Base-by-base conservation (phyloP, 2,329 filamentous ascomycete species). In the Pestalotiopsis fici region DNA sequence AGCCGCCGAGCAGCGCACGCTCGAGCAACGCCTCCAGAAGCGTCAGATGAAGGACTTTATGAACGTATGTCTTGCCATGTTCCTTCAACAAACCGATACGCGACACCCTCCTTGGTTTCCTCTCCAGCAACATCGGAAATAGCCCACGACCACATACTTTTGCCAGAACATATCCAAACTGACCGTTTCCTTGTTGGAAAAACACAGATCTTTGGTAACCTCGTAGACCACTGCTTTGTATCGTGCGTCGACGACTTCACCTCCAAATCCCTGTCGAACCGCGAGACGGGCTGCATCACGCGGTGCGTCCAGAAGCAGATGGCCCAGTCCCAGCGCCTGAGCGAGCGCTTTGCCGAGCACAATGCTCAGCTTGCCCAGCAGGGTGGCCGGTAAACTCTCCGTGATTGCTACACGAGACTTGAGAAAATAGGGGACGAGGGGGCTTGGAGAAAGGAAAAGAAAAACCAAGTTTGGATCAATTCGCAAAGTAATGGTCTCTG, bases 31-130 rank as follows among this genome's bases (percentile, higher is more conserved):
- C 82, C 95, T 99, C 89, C 94, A 98, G 86, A 93, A 93, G 84
- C 97, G 96, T 84, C 96, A 99, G 84, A 93, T 99, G 87, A 97
- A 97, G 85, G 95, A 98, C 80, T 98, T 99, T 80, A 97, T 98
- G 91, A 93, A 90, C 76, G 96, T 98, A 87, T 75, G 93, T 86
- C n/a, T n/a, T n/a, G n/a, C n/a, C n/a, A n/a, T n/a, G n/a, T n/a
- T n/a, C n/a, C n/a, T n/a, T n/a, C n/a, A n/a, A n/a, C n/a, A n/a
- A n/a, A n/a, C n/a, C n/a, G n/a, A n/a, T n/a, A n/a, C n/a, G n/a
- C n/a, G n/a, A n/a, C n/a, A n/a, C n/a, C n/a, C n/a, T n/a, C n/a
- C n/a, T n/a, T n/a, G n/a, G n/a, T n/a, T n/a, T n/a, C n/a, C n/a
- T n/a, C n/a, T n/a, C n/a, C n/a, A n/a, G n/a, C n/a, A n/a, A n/a